phyloP scores from a whole-genome alignment of 2,329 filamentous ascomycete species.

The Pseudogymnoascus sp. region DNA sequence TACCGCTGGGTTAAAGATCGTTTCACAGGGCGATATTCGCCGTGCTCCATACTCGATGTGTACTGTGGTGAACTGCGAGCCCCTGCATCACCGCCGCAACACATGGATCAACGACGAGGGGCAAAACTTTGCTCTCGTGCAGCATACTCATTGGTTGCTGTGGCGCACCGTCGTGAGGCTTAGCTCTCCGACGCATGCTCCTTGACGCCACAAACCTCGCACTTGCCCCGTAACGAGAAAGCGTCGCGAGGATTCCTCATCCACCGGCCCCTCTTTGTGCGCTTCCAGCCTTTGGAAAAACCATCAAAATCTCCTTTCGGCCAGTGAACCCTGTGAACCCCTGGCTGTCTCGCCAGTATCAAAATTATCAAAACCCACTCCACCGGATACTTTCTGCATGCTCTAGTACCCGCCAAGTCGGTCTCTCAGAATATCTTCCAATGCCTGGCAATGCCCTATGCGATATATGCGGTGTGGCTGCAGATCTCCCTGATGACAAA shows the following conservation, averaged over 20 bases:
- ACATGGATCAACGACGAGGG: slow-evolving; percentile 4
- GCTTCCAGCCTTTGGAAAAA: background rate
- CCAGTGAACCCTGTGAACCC: slow-evolving; percentile 4
- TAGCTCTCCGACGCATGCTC: slow-evolving; percentile 6
- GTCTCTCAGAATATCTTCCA: slow-evolving; percentile 8
- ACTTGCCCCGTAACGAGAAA: slow-evolving; percentile 5
- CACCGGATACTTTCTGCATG: slow-evolving; percentile 8
- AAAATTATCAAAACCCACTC: slow-evolving; percentile 4
- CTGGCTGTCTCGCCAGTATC: background rate
- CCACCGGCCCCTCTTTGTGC: background rate
- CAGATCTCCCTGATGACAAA: slow-evolving; percentile 7
- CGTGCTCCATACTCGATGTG: background rate
- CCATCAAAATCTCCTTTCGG: background rate
- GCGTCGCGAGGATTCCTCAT: background rate
- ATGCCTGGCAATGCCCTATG: background rate
- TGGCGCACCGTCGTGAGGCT: slow-evolving; percentile 3
- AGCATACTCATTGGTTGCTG: slow-evolving; percentile 2
- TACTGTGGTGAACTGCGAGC: background rate
- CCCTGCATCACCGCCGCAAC: slow-evolving; percentile 5
- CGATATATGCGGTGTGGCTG: background rate
- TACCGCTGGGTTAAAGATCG: slow-evolving; percentile 2
- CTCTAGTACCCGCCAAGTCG: slow-evolving; percentile 9
- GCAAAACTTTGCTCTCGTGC: slow-evolving; percentile 7
- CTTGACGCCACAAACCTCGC: slow-evolving; percentile 1
- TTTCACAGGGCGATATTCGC: slow-evolving; percentile 1